These are phyloP conservation scores for Leccinum proximum DNA, from an alignment of 1,284 basidiomycete genomes.

Conservation along the genomic window DNA sequence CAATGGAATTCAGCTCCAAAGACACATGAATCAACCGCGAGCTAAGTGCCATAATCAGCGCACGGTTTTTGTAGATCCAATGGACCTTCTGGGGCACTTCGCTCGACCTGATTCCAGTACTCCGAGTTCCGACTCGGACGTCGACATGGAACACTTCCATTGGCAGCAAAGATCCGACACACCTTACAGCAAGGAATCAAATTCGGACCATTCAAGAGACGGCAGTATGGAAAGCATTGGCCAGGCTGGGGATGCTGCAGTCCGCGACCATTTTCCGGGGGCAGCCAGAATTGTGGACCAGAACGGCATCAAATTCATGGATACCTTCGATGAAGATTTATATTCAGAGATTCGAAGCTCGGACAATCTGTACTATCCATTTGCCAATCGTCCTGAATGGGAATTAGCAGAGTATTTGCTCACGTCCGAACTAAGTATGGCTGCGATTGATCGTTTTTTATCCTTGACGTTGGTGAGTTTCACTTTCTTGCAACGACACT, in stretches of 20 bases:
- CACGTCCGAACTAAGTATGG: slow-evolving; percentile 1
- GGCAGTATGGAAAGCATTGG: neutral
- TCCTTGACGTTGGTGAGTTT: neutral
- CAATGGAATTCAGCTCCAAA: neutral
- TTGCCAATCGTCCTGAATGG: slow-evolving; percentile 2
- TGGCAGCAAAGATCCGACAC: neutral
- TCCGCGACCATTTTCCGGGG: neutral
- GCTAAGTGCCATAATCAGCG: slow-evolving; percentile 1
- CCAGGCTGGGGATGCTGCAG: neutral
- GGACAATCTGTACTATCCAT: slow-evolving; percentile 1
- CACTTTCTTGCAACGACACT: too few relatives aligned
- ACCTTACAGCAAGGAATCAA: neutral
- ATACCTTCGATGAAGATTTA: neutral
- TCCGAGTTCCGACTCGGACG: neutral
- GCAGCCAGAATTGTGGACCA: neutral
- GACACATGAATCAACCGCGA: slow-evolving; percentile 1
- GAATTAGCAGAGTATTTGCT: slow-evolving; percentile 2
- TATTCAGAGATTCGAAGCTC: neutral
- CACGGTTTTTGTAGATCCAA: neutral
- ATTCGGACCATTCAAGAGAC: neutral
- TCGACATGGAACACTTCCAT: neutral
- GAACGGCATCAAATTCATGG: neutral
- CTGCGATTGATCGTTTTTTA: slow-evolving; percentile 1
- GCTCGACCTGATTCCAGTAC: neutral
- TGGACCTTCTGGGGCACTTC: neutral